Base-by-base conservation (phyloP, 164 flowering plant species). In the Kingdonia uniflora region DNA sequence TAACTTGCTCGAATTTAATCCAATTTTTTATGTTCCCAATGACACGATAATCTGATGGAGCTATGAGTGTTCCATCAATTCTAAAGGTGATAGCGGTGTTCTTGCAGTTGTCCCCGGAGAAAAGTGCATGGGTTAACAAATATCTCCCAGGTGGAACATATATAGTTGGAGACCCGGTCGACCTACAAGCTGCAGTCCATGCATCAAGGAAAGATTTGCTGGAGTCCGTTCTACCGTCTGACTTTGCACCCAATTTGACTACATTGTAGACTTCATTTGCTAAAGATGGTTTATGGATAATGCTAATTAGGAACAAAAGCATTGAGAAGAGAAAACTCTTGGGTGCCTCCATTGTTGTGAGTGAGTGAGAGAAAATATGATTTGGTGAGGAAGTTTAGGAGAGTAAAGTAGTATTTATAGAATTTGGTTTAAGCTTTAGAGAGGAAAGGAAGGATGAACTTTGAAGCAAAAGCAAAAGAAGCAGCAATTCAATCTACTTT, bases 1-100 rank as follows among this genome's bases (percentile, higher is more conserved):
- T 33, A 13, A 81, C 81, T 43, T 63, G 37, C 16, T 60, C 46
- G 51, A 84, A 84, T 60, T 62, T 37, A 15, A 81, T 59, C 92
- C 87, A 81, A 24, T 57, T 57, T 0, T 68, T 77, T 1, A 52
- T 7, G 5, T 13, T 29, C 2, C 66, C 70, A 5, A 63, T 46
- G 13, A 38, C 61, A 12, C 19, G 48, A 51, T 68, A 74, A 17
- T 71, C 65, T 0, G 62, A 16, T 6, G 74, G 67, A n/a, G 75
- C 72, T 5, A 74, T 61, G 10, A 73, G 64, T 0, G 57, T 62
- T 19, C 74, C 70, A 11, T 62, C 64, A 4, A 70, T 52, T 5
- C 20, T 43, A 23, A 65, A 11, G 0, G 70, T 66, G 19, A 17
- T 44, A 7, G 19, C 22, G 2, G 24, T 16, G 20, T 44, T 44